A percentile compares a stretch with the other conserved stretches of the same genome.
Evolutionary conservation across 2,329 filamentous ascomycete species (phyloP).

Genomic region (Talaromyces amestolkiae): DNA sequence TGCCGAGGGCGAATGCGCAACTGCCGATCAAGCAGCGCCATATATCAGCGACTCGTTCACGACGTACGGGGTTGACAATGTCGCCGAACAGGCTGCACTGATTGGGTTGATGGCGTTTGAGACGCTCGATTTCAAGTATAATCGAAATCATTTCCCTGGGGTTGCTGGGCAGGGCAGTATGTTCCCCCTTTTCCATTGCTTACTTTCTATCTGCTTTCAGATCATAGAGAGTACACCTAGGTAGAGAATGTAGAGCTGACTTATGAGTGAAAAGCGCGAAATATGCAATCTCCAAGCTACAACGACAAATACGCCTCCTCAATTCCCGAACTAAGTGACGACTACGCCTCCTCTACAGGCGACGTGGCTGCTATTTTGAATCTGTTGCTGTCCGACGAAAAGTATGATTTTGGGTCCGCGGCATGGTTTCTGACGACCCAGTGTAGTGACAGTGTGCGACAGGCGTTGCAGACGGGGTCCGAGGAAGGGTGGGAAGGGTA

Average conservation of each 20-base stretch:
- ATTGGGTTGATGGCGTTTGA: constrained; percentile 71
- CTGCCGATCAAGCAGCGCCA: constrained; percentile 60
- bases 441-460: constrained; percentile 48
- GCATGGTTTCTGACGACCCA: constrained; percentile 61
- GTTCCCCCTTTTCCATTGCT: constrained; percentile 21
- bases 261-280: constrained; percentile 46
- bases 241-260: background rate
- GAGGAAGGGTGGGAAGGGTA: constrained; percentile 54
- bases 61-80: constrained; percentile 55
- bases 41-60: constrained; percentile 57
- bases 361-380: constrained; percentile 47
- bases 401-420: constrained; percentile 57
- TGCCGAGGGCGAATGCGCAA: constrained; percentile 61
- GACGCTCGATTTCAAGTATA: constrained; percentile 67
- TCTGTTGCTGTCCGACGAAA: constrained; percentile 49
- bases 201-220: background rate
- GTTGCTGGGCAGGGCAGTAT: constrained; percentile 65
- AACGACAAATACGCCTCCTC: constrained; percentile 56
- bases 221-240: background rate
- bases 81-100: constrained; percentile 66
- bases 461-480: constrained; percentile 47
- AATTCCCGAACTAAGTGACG: constrained; percentile 43
- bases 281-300: constrained; percentile 61
- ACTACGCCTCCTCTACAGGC: constrained; percentile 34
- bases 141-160: constrained; percentile 65